Conservation (phyloP, 306 rosid genomes). For the Urtica urens region DNA sequence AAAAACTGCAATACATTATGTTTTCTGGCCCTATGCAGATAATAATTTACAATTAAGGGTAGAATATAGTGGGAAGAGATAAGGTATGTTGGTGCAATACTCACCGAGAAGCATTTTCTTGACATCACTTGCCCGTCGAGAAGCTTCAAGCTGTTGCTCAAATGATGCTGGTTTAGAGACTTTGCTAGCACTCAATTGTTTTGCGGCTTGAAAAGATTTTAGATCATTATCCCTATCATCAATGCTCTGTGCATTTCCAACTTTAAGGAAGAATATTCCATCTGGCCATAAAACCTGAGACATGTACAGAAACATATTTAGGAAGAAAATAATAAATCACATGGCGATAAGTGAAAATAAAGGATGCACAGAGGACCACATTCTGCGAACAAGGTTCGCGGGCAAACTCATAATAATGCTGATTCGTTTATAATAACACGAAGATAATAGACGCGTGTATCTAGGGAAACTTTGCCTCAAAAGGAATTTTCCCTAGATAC, state of each 20-base stretch:
- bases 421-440: not conserved
- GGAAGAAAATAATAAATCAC: not conserved
- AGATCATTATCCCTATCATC: conserved; percentile 21
- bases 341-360: not conserved
- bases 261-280: conserved; percentile 55
- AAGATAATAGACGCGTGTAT: no score
- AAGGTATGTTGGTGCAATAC: conserved; percentile 25
- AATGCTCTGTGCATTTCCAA: conserved; percentile 24
- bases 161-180: conserved; percentile 42
- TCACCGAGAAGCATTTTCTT: conserved; percentile 82
- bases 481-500: no score
- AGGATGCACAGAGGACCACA: not conserved
- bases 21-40: not conserved
- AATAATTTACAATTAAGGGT: not conserved
- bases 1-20: not conserved
- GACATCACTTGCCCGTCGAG: conserved; percentile 84
- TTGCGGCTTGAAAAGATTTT: conserved; percentile 25
- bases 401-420: not conserved
- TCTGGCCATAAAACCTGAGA: conserved; percentile 87
- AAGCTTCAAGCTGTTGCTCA: conserved; percentile 89
- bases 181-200: conserved; percentile 37
- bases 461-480: not conserved
- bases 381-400: not conserved
- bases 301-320: conserved; percentile 9
- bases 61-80: not conserved